A percentile compares a stretch with the other conserved stretches of the same genome.
These are phyloP conservation scores for Graphilbum sp. DNA, from an alignment of 2,329 filamentous ascomycete species.

Conservation along the genomic window DNA sequence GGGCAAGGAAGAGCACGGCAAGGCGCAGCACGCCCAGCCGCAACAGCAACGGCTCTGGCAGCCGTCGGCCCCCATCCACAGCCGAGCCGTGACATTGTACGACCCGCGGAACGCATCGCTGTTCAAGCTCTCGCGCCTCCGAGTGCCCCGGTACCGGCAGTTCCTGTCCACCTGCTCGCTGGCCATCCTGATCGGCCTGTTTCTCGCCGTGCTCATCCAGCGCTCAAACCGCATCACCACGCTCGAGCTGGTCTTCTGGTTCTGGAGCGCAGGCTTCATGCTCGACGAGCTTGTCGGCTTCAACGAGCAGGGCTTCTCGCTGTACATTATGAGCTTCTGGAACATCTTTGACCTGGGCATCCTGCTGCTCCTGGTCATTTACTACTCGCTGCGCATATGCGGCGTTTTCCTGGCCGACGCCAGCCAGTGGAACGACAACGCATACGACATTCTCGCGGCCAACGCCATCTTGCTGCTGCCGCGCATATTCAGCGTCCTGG, in stretches of 20 bases:
- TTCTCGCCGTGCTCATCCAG: constrained; percentile 63
- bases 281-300: constrained; percentile 91
- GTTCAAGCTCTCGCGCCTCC: constrained; percentile 78
- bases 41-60: constrained; percentile 8
- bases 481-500: constrained; percentile 78
- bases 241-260: constrained; percentile 84
- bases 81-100: constrained; percentile 73
- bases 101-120: constrained; percentile 79
- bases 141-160: constrained; percentile 82
- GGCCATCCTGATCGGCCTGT: constrained; percentile 68
- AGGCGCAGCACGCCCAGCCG: background rate
- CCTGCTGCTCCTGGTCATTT: constrained; percentile 66
- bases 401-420: constrained; percentile 69
- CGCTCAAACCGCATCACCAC: constrained; percentile 67
- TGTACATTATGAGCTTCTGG: constrained; percentile 98
- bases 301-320: constrained; percentile 87
- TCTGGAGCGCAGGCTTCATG: constrained; percentile 96
- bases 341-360: constrained; percentile 91
- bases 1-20: constrained; percentile 14
- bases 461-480: constrained; percentile 83
- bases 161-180: constrained; percentile 81
- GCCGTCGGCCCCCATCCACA: constrained; percentile 18
- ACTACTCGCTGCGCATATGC: constrained; percentile 80
- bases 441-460: constrained; percentile 85
- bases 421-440: constrained; percentile 61